Evolutionary conservation across 2,329 filamentous ascomycete genomes (phyloP), one percentile per base, ranked within the genome.

Genomic region (Lanzia echinophila): DNA sequence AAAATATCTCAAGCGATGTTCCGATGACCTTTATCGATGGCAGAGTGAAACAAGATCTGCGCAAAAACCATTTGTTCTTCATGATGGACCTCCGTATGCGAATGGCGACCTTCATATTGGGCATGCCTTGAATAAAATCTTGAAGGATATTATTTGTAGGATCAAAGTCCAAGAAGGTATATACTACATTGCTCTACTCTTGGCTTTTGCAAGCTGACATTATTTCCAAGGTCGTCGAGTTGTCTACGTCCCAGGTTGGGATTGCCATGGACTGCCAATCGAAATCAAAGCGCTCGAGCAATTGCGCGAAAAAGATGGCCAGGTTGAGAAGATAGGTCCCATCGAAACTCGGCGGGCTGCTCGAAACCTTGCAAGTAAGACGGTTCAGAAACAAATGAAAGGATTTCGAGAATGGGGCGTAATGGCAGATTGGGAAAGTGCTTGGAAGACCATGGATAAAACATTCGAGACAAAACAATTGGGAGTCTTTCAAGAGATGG

Each of bases 71-170:
- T 99, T 97, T 61, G 75, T 90, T 2, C 76, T 99, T 8, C 94
- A 97, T 67, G 94, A 99, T 82, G 94, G 94, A 0, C 94, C 94
- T 0, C 94, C 94, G 0, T 99, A 97, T 69, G 94, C 94, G 59
- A 99, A 99, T 72, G 94, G 94, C 13, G 81, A 79, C 43, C 79
- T 99, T 10, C 94, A 99, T 67, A 83, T 95, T 57, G 94, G 94
- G 2, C 94, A 99, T 75, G 90, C 94, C 34, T 75, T 99, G 67
- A 99, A 99, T 72, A 99, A 99, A 73, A 86, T 97, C 62, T 77
- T 96, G 56, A 99, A 99, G 75, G 94, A 99, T 71, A 88, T 97
- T 65, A 88, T 95, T 58, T 78, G 90, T 62, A 82, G 94, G 39
- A 83, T 86, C 57, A 84, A 96, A 72, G 74, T 97, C 56, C 83